Evolutionary conservation across 2,329 filamentous ascomycete genomes (phyloP).

Genomic region (Verticillium alfalfae): DNA sequence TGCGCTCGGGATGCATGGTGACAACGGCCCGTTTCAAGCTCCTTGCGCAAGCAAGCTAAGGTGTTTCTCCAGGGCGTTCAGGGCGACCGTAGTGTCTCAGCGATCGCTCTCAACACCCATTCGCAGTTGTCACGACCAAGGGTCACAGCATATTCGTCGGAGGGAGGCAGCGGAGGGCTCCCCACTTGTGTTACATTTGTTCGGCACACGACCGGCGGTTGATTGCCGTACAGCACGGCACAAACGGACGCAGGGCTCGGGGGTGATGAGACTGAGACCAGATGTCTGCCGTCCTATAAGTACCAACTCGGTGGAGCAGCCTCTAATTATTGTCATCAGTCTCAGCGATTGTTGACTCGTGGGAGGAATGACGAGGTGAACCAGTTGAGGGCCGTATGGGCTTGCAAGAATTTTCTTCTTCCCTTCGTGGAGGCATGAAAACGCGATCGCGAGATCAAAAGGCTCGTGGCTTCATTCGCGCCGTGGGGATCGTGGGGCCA

Average conservation of each 20-base stretch:
- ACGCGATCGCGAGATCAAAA: not conserved
- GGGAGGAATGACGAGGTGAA: not conserved
- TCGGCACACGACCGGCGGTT: not conserved
- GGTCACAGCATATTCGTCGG: not conserved
- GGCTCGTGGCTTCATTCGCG: not conserved
- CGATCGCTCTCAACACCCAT: not conserved
- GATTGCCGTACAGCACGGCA: not conserved
- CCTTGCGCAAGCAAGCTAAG: not conserved
- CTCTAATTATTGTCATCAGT: not conserved
- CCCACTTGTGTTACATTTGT: too few species aligned
- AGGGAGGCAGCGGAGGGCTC: not conserved
- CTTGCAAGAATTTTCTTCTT: not conserved
- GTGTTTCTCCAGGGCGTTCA: not conserved
- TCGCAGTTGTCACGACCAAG: not conserved
- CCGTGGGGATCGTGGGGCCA: not conserved
- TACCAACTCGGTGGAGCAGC: not conserved
- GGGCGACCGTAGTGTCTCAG: not conserved
- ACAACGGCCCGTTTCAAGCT: not conserved
- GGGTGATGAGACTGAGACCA: not conserved
- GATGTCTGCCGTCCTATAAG: not conserved
- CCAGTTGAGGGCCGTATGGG: not conserved
- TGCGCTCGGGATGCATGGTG: not conserved
- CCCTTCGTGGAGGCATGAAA: not conserved
- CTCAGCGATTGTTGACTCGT: not conserved
- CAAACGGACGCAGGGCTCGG: not conserved